A percentile compares a stretch with the other conserved stretches of the same genome.
Evolutionary conservation across 1,284 basidiomycete genomes (phyloP).

Genomic region (Moesziomyces aphidis): DNA sequence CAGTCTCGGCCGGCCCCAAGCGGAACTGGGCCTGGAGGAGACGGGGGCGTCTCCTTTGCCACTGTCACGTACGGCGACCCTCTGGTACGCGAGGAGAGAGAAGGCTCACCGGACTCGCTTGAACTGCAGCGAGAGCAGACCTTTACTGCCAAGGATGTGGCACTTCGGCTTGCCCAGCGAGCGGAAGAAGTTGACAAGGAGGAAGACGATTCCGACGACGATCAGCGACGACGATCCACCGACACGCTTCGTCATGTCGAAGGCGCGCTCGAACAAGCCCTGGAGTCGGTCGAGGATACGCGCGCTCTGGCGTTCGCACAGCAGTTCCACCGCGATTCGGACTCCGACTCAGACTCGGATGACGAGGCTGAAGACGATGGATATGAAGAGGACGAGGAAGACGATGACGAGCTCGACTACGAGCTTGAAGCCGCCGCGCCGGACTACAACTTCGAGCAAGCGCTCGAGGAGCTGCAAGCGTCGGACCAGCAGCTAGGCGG

Average conservation of each 20-base stretch:
- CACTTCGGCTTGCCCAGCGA: slow-evolving; percentile 11
- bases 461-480: slow-evolving; percentile 31
- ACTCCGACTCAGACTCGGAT: slow-evolving; percentile 38
- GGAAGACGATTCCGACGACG: slow-evolving; percentile 30
- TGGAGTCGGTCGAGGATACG: slow-evolving; percentile 45
- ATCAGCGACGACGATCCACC: slow-evolving; percentile 46
- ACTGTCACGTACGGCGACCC: slow-evolving; percentile 34
- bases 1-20: too few relatives aligned
- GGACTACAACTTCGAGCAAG: slow-evolving; percentile 32
- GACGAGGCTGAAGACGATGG: slow-evolving; percentile 44
- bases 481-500: slow-evolving; percentile 10
- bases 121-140: slow-evolving; percentile 46
- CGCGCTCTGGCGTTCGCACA: slow-evolving; percentile 45
- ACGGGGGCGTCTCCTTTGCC: slow-evolving; percentile 34
- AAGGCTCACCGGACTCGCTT: slow-evolving; percentile 38
- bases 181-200: slow-evolving; percentile 12
- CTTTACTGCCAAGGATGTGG: slow-evolving; percentile 43
- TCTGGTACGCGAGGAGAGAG: slow-evolving; percentile 25
- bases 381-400: slow-evolving; percentile 47
- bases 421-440: slow-evolving; percentile 13
- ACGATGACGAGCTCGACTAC: slow-evolving; percentile 41
- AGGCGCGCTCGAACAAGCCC: slow-evolving; percentile 33
- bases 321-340: slow-evolving; percentile 39
- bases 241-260: slow-evolving; percentile 45
- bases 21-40: slow-evolving; percentile 1